phyloP scores from a whole-genome alignment of 108 stramenopile species.

The Skeletonema tropicum region DNA sequence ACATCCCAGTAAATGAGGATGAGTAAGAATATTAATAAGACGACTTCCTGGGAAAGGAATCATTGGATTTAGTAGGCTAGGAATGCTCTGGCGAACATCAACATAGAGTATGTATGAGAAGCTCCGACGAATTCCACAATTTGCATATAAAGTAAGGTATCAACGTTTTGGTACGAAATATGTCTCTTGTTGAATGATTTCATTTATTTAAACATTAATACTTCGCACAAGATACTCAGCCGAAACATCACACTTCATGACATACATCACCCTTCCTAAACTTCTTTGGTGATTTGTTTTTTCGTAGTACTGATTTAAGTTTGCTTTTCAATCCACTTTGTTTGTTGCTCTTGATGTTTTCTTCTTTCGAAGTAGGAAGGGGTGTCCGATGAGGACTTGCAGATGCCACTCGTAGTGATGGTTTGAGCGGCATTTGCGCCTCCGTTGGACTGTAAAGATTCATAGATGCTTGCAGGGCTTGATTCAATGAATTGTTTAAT shows the following conservation, averaged over 20 bases:
- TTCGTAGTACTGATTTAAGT: background rate
- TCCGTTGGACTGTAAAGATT: background rate
- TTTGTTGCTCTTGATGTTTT: background rate
- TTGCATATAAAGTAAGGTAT: conserved; percentile 4
- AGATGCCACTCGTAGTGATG: background rate
- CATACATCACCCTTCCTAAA: background rate
- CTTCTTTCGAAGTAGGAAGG: background rate
- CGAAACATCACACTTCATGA: background rate
- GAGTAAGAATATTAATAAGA: conserved; percentile 21
- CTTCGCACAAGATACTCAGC: background rate
- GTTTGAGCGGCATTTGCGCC: background rate
- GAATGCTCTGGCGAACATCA: background rate
- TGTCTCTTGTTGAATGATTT: background rate
- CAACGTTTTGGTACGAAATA: background rate
- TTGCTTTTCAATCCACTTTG: background rate
- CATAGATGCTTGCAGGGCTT: background rate
- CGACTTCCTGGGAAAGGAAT: background rate
- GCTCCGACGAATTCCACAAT: background rate
- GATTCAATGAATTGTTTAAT: background rate
- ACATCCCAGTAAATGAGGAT: conserved; percentile 86
- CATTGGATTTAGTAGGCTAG: background rate
- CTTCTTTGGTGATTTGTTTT: background rate
- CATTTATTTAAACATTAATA: background rate
- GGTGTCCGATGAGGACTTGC: background rate
- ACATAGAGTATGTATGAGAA: conserved; percentile 1